A percentile compares a stretch with the other conserved stretches of the same genome.
Conservation (phyloP, 768 basidiomycete genomes). For the Phylloporus sp. region DNA sequence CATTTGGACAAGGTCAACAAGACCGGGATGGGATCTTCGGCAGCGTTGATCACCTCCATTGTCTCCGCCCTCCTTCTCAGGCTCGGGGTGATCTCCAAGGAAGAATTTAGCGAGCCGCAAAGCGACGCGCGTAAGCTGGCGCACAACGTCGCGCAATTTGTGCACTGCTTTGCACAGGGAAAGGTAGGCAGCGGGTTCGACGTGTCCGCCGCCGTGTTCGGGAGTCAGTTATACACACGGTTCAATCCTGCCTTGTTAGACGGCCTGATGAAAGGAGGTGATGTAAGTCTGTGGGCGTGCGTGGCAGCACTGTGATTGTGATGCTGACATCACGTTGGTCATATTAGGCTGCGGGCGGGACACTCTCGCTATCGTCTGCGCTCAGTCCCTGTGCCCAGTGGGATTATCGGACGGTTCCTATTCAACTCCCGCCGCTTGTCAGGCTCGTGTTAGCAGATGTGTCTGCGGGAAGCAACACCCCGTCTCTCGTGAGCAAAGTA, state of each 20-base stretch:
- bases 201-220: constrained; percentile 89
- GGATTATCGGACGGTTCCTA: constrained; percentile 65
- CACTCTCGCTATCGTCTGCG: constrained; percentile 41
- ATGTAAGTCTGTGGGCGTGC: constrained; percentile 16
- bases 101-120: constrained; percentile 41
- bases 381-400: constrained; percentile 57
- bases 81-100: constrained; percentile 52
- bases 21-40: constrained; percentile 95
- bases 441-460: constrained; percentile 92
- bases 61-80: constrained; percentile 82
- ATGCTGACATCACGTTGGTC: background rate
- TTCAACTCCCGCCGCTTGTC: constrained; percentile 79
- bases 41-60: constrained; percentile 93
- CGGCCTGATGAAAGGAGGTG: constrained; percentile 18
- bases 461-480: constrained; percentile 93
- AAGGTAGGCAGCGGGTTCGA: constrained; percentile 99
- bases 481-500: constrained; percentile 88
- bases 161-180: constrained; percentile 95
- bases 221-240: constrained; percentile 88
- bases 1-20: constrained; percentile 85
- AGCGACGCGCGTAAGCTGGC: constrained; percentile 56
- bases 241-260: constrained; percentile 58
- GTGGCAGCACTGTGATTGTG: background rate
- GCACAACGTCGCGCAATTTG: constrained; percentile 91
- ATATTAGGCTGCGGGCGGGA: constrained; percentile 12